These are phyloP conservation scores for Solanum piurae DNA, from an alignment of 257 asterid genomes.

Conservation along the genomic window DNA sequence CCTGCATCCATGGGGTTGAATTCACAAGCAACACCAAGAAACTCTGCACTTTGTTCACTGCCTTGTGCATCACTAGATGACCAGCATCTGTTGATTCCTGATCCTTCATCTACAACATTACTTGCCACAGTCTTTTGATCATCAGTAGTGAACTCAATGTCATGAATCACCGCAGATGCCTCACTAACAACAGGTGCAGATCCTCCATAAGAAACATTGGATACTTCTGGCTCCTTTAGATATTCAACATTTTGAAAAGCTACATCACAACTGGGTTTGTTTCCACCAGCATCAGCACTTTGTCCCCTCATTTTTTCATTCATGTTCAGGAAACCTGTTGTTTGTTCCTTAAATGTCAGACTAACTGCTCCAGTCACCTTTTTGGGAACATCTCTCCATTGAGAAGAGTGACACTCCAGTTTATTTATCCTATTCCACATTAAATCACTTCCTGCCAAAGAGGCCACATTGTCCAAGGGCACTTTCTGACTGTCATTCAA, in stretches of 20 bases:
- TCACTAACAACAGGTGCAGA: conserved; percentile 43
- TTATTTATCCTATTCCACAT: conserved; percentile 10
- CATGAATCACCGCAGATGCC: conserved; percentile 28
- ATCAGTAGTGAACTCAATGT: conserved; percentile 27
- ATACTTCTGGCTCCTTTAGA: conserved; percentile 32
- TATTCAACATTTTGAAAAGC: conserved; percentile 14
- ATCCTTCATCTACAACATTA: conserved; percentile 37
- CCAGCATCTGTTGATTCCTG: conserved; percentile 37
- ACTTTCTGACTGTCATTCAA: conserved; percentile 8
- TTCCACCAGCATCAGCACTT: conserved; percentile 17
- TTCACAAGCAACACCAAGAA: conserved; percentile 19
- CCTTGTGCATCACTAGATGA: conserved; percentile 39
- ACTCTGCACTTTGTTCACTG: conserved; percentile 25
- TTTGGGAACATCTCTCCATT: conserved; percentile 53
- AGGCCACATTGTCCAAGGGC: conserved; percentile 11
- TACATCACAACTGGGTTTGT: conserved; percentile 13
- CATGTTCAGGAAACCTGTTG: conserved; percentile 2
- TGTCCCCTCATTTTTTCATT: conserved; percentile 3
- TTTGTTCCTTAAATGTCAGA: conserved; percentile 17
- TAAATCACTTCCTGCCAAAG: conserved; percentile 12
- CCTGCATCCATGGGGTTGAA: conserved; percentile 18
- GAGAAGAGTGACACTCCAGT: conserved; percentile 26
- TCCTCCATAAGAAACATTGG: conserved; percentile 39
- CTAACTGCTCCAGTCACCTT: conserved; percentile 12
- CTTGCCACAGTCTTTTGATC: conserved; percentile 14